phyloP scores from a whole-genome alignment of 306 rosid genomes.

The Vigna nakashimae region DNA sequence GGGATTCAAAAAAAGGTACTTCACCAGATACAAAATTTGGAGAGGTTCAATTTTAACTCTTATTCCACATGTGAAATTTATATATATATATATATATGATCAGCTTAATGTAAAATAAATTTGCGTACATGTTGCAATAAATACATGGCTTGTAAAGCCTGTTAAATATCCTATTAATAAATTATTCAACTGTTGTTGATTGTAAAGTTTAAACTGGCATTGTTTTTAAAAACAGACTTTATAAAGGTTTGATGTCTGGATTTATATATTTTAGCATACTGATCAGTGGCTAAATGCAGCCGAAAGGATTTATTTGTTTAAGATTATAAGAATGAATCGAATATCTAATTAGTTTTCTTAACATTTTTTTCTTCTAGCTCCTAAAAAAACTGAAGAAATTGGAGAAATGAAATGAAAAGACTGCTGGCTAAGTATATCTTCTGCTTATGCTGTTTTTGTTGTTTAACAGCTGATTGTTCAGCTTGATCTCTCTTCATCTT shows the following conservation, averaged over 20 bases:
- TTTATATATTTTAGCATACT: neutral
- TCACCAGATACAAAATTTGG: slow-evolving; percentile 88
- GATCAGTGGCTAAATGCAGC: neutral
- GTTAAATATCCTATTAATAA: slow-evolving; percentile 25
- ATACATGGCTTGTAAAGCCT: slow-evolving; percentile 28
- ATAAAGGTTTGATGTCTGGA: slow-evolving; percentile 8
- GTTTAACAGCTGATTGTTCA: slow-evolving; percentile 82
- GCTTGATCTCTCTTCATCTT: slow-evolving; percentile 90
- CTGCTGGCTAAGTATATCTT: slow-evolving; percentile 22
- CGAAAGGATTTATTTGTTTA: slow-evolving; percentile 27
- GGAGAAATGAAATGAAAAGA: slow-evolving; percentile 23
- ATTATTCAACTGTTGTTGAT: slow-evolving; percentile 17
- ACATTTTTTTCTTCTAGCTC: slow-evolving; percentile 1
- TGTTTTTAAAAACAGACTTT: neutral
- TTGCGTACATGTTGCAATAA: slow-evolving; percentile 7
- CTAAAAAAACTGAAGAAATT: neutral
- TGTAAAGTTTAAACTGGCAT: slow-evolving; percentile 14
- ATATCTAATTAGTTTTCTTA: slow-evolving; percentile 24
- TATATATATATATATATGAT: neutral
- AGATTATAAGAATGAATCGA: slow-evolving; percentile 19
- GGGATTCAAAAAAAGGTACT: slow-evolving; percentile 79
- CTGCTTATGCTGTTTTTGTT: slow-evolving; percentile 42
- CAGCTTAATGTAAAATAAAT: neutral
- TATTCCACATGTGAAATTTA: slow-evolving; percentile 22
- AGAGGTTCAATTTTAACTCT: slow-evolving; percentile 71